A percentile compares a stretch with the other conserved stretches of the same genome.
Evolutionary conservation across 768 basidiomycete species (phyloP).

Genomic region (Rhodotorula taiwanensis): DNA sequence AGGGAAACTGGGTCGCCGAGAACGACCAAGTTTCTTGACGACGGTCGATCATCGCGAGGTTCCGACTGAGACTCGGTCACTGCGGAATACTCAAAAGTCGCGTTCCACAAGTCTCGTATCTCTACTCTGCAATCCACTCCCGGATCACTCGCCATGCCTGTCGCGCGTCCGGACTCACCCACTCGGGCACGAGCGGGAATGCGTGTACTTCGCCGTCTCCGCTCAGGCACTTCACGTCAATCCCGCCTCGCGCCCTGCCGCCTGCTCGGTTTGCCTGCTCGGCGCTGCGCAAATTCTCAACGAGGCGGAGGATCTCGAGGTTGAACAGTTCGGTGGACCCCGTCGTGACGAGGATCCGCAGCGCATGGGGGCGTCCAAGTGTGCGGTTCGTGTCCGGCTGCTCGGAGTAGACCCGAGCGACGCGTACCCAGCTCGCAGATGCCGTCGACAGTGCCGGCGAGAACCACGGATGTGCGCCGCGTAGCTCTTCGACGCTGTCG

Average conservation of each 20-base stretch:
- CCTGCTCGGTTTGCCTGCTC: not conserved
- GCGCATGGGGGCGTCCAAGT: not conserved
- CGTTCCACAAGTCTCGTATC: too few species aligned
- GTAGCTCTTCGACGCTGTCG: not conserved
- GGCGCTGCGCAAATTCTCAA: conserved; percentile 14
- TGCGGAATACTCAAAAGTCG: too few species aligned
- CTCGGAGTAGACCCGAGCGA: not conserved
- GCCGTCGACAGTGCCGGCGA: not conserved
- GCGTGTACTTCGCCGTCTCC: conserved; percentile 22
- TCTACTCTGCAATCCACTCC: not conserved
- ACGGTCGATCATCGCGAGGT: too few species aligned
- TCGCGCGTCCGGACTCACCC: conserved; percentile 14
- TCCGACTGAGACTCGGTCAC: too few species aligned
- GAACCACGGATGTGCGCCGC: not conserved
- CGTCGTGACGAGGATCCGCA: conserved; percentile 29
- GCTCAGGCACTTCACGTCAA: conserved; percentile 5
- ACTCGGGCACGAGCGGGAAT: conserved; percentile 30
- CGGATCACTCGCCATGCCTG: conserved; percentile 5
- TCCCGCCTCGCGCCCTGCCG: not conserved
- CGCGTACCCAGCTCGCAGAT: too few species aligned
- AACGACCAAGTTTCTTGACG: too few species aligned
- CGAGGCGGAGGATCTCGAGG: conserved; percentile 16
- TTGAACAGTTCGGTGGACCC: conserved; percentile 35
- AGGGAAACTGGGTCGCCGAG: too few species aligned
- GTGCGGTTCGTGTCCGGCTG: too few species aligned